A percentile compares a stretch with the other conserved stretches of the same genome.
These are phyloP conservation scores for Coffea canephora DNA, from an alignment of 257 asterid species.

Conservation along the genomic window DNA sequence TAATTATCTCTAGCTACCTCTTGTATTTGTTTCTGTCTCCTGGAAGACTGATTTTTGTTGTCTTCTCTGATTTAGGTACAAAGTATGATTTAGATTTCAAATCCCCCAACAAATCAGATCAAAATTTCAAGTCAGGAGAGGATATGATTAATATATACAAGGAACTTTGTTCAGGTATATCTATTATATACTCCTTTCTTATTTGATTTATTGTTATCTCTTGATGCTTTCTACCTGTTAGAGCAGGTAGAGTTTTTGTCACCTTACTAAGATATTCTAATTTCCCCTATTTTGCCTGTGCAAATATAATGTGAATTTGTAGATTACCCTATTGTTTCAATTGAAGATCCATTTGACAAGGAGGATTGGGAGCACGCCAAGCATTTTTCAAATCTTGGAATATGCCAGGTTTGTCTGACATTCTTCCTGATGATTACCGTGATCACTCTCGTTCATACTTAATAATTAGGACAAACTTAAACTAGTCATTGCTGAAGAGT, in stretches of 20 bases:
- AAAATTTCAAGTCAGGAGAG: constrained; percentile 88
- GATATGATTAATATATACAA: constrained; percentile 89
- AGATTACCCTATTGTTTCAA: constrained; percentile 89
- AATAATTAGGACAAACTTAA: no score
- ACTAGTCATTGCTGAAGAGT: neutral
- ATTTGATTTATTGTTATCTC: constrained; percentile 2
- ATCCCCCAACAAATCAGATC: constrained; percentile 79
- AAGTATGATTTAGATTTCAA: constrained; percentile 90
- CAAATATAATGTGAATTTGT: constrained; percentile 19
- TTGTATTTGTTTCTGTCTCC: constrained; percentile 20
- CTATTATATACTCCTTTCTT: constrained; percentile 10
- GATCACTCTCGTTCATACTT: neutral
- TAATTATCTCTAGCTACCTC: constrained; percentile 14
- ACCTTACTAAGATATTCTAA: constrained; percentile 3
- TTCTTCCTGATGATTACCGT: constrained; percentile 21
- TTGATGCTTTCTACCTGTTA: neutral
- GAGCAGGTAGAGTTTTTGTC: neutral
- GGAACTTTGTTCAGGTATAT: constrained; percentile 77
- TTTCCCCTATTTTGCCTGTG: constrained; percentile 13
- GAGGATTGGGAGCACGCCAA: constrained; percentile 98
- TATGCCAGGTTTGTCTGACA: constrained; percentile 73
- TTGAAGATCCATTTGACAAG: constrained; percentile 99
- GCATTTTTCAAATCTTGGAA: constrained; percentile 60
- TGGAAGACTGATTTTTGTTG: constrained; percentile 22
- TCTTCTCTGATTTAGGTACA: constrained; percentile 54